Conservation (phyloP, 306 rosid genomes). For the Pterocarpus santalinus region DNA sequence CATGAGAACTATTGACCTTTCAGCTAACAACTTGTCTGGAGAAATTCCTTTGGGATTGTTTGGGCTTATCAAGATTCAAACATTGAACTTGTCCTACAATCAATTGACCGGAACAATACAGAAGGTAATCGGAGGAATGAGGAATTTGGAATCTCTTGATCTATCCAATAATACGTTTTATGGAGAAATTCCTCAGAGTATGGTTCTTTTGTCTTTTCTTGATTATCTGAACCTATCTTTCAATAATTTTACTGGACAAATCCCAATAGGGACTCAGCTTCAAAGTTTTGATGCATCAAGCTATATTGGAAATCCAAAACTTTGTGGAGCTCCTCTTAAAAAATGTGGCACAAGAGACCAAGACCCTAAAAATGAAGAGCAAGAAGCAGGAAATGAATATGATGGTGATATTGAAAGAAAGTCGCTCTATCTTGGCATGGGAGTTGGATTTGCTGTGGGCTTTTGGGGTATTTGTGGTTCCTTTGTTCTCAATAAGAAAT, state of each 20-base stretch:
- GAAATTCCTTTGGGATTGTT: not conserved
- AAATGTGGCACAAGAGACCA: too few relatives aligned
- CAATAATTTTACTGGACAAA: not conserved
- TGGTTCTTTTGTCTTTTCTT: not conserved
- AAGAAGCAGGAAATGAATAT: too few relatives aligned
- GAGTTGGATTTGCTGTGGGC: too few relatives aligned
- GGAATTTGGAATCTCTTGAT: conserved; percentile 11
- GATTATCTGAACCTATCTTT: not conserved
- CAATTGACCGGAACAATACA: not conserved
- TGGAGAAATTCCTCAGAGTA: conserved; percentile 6
- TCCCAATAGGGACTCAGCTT: not conserved
- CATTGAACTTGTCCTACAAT: conserved; percentile 8
- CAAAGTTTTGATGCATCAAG: not conserved
- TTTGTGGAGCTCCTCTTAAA: too few relatives aligned
- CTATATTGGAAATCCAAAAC: not conserved
- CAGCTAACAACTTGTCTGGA: not conserved
- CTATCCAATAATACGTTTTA: not conserved
- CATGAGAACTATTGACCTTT: not conserved
- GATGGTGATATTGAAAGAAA: too few relatives aligned
- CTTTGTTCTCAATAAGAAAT: too few relatives aligned
- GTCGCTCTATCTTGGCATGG: too few relatives aligned
- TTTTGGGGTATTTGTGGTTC: too few relatives aligned
- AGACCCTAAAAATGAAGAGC: too few relatives aligned
- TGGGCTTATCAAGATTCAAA: not conserved
- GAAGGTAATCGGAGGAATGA: not conserved